Evolutionary conservation across 129 eudicot genomes (phyloP), one percentile per base, ranked within the genome.

Genomic region (Logfia minima): DNA sequence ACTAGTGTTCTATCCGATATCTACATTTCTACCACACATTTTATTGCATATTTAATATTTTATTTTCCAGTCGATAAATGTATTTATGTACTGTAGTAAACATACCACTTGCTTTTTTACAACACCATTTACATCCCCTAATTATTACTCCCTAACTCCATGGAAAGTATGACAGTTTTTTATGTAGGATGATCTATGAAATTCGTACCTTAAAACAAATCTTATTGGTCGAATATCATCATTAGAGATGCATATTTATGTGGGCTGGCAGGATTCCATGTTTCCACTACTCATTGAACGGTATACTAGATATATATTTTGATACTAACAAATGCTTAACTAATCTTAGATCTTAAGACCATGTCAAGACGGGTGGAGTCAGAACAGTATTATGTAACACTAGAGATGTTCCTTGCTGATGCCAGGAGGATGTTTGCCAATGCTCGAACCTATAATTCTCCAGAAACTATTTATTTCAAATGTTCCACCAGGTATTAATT

Each of bases 331-430:
- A 71, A 3, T 55, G 39, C 3, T 67, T 31, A 28, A 61, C 26
- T 60, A 76, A 62, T 64, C 71, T 60, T 87, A 93, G 98, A 93
- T 91, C 79, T 93, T 65, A 91, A 91, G 77, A 93, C 97, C 31
- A 87, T 93, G 96, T 89, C 93, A 6, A 89, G 83, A 83, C 85
- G 98, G 66, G 97, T 93, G 71, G 98, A 93, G 23, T 90, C 98
- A 6, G 98, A 93, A 85, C 92, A 82, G 69, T 93, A 87, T 68
- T 93, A 93, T 24, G 91, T 91, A 55, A 91, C 98, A 21, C 87
- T 93, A 10, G 98, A 93, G 86, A 93, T 93, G 98, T 93, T 93
- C 77, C 70, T 84, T 65, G 97, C 97, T 23, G 98, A 93, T 86
- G 96, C 80, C 8, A 85, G 80, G 85, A 89, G 97, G 81, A 93